Evolutionary conservation across 2,329 filamentous ascomycete genomes (phyloP).

Genomic region (Fusarium sublunatum): DNA sequence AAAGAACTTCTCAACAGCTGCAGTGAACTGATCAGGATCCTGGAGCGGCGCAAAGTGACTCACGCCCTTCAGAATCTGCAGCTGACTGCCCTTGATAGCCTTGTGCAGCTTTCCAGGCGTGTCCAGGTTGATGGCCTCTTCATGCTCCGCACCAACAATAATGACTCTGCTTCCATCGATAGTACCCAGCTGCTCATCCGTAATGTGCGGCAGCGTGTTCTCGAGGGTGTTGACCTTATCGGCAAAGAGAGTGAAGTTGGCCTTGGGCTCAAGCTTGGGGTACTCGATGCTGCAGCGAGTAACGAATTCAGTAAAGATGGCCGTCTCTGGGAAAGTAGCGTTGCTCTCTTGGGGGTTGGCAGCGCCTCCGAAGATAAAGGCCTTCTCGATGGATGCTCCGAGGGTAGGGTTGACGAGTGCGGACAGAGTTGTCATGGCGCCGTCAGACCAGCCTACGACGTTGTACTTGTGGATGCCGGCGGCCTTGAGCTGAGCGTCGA

Average conservation of each 20-base stretch:
- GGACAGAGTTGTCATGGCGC: conserved; percentile 53
- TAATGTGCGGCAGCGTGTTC: conserved; percentile 50
- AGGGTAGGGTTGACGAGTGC: conserved; percentile 50
- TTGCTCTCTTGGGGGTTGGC: conserved; percentile 51
- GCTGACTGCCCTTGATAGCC: conserved; percentile 53
- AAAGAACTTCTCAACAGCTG: conserved; percentile 48
- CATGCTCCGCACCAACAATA: conserved; percentile 48
- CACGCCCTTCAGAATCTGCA: conserved; percentile 52
- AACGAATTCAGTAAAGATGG: conserved; percentile 52
- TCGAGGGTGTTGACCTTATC: conserved; percentile 53
- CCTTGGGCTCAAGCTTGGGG: conserved; percentile 50
- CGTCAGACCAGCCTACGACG: conserved; percentile 57
- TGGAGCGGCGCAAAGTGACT: conserved; percentile 59
- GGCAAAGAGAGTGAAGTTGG: conserved; percentile 52
- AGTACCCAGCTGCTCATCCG: conserved; percentile 44
- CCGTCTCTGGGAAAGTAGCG: conserved; percentile 47
- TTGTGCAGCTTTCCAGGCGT: conserved; percentile 51
- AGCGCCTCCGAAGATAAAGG: conserved; percentile 54
- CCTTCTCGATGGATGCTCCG: conserved; percentile 51
- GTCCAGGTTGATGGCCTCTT: conserved; percentile 55
- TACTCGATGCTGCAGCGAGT: conserved; percentile 53
- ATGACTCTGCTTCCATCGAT: conserved; percentile 48
- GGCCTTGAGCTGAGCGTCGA: conserved; percentile 47
- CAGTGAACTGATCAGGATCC: conserved; percentile 52
- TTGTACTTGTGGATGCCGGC: conserved; percentile 48